Evolutionary conservation across 2,329 filamentous ascomycete genomes (phyloP).

Genomic region (Aspergillus nomiae): DNA sequence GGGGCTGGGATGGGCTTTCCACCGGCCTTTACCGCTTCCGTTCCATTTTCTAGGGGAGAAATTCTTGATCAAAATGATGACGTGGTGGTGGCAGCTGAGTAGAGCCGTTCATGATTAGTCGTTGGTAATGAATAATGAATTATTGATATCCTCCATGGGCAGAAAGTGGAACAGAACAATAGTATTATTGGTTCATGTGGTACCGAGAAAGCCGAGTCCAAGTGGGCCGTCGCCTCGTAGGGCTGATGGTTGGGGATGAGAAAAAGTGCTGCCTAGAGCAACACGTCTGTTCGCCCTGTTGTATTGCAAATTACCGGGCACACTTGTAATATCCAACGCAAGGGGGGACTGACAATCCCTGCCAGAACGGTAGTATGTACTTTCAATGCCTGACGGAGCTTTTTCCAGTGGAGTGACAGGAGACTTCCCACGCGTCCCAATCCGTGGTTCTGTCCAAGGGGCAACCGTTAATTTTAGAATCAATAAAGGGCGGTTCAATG

Average conservation of each 20-base stretch:
- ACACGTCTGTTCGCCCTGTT: too few relatives aligned
- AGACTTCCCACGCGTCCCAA: background rate
- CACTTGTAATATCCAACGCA: background rate
- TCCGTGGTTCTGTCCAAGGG: background rate
- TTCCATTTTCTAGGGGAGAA: constrained; percentile 11
- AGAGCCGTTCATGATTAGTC: constrained; percentile 1
- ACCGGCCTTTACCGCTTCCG: constrained; percentile 17
- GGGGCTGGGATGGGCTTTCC: constrained; percentile 18
- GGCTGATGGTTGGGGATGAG: constrained; percentile 6
- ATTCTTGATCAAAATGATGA: constrained; percentile 16
- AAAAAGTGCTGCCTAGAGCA: constrained; percentile 1
- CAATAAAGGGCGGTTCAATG: background rate
- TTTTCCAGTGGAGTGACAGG: background rate
- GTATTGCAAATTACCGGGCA: background rate
- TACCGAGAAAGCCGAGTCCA: background rate
- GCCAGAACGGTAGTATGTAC: background rate
- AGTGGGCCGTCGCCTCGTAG: constrained; percentile 6
- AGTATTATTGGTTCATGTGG: background rate
- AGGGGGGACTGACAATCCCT: background rate
- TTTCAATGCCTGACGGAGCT: background rate
- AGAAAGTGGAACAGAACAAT: background rate
- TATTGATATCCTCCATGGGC: background rate
- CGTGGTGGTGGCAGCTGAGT: constrained; percentile 16
- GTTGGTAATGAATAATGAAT: constrained; percentile 6
- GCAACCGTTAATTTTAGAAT: background rate